Evolutionary conservation across 2,329 filamentous ascomycete species (phyloP).

Genomic region (Basipetospora chlamydospora): DNA sequence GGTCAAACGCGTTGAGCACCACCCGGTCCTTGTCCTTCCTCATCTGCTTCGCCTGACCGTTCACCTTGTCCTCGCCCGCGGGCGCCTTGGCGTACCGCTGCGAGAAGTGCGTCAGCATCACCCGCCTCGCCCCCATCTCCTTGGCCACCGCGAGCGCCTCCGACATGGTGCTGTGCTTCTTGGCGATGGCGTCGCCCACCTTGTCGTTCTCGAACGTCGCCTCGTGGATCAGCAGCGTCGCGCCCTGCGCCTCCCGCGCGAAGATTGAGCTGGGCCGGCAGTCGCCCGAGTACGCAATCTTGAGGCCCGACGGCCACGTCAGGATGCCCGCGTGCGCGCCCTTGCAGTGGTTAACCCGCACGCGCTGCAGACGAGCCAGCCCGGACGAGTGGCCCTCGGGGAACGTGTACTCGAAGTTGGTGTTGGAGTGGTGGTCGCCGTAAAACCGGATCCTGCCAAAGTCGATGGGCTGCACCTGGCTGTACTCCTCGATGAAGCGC

Average conservation of each 20-base stretch:
- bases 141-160: conserved; percentile 71
- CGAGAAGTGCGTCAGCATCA: conserved; percentile 86
- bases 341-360: conserved; percentile 63
- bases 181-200: conserved; percentile 59
- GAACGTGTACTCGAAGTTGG: conserved; percentile 17
- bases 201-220: conserved; percentile 90
- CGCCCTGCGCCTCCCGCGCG: conserved; percentile 52
- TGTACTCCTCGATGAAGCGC: conserved; percentile 65
- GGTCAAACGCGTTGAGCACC: conserved; percentile 62
- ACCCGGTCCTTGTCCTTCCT: conserved; percentile 38
- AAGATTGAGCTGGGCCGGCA: conserved; percentile 68
- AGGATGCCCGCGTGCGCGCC: conserved; percentile 64
- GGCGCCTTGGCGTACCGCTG: conserved; percentile 78
- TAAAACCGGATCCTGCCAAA: conserved; percentile 34
- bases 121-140: conserved; percentile 63
- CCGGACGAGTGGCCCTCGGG: conserved; percentile 34
- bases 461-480: conserved; percentile 62
- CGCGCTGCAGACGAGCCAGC: conserved; percentile 51
- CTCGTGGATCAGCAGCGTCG: conserved; percentile 84
- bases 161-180: conserved; percentile 78
- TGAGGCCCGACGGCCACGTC: conserved; percentile 66
- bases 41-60: conserved; percentile 14
- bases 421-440: conserved; percentile 7
- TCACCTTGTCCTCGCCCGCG: conserved; percentile 25
- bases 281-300: conserved; percentile 86